phyloP scores from a whole-genome alignment of 2,329 filamentous ascomycete species.

The Aureobasidium sp. region DNA sequence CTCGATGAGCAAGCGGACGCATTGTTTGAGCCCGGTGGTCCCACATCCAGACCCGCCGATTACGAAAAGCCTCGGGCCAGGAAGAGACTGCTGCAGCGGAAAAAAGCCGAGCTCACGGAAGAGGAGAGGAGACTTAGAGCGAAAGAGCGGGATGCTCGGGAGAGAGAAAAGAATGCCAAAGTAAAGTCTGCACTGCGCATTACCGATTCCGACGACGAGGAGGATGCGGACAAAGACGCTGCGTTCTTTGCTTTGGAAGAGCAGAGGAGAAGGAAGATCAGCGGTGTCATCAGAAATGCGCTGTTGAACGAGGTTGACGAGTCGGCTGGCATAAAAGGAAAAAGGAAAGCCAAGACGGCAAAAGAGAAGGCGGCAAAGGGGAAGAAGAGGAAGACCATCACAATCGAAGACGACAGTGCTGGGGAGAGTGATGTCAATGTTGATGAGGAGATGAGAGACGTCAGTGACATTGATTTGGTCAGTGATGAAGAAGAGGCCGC shows the following conservation, averaged over 20 bases:
- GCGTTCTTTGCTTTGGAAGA: conserved; percentile 76
- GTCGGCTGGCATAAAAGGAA: conserved; percentile 24
- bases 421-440: background rate
- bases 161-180: conserved; percentile 68
- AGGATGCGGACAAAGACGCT: conserved; percentile 65
- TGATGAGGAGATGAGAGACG: conserved; percentile 7
- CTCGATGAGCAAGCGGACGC: conserved; percentile 37
- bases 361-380: conserved; percentile 21
- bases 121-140: conserved; percentile 54
- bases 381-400: conserved; percentile 18
- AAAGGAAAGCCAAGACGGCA: conserved; percentile 20
- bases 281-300: conserved; percentile 43
- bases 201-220: conserved; percentile 78
- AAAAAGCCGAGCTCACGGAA: conserved; percentile 54
- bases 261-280: conserved; percentile 53
- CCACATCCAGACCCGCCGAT: conserved; percentile 39
- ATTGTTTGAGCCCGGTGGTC: conserved; percentile 63
- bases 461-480: background rate
- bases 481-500: conserved; percentile 18
- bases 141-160: conserved; percentile 55
- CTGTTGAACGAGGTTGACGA: conserved; percentile 36
- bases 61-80: conserved; percentile 53
- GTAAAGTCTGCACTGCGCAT: conserved; percentile 84
- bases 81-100: conserved; percentile 43
- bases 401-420: conserved; percentile 15